phyloP scores from a whole-genome alignment of 352 stramenopile species.

The Thalassiosira hispida region DNA sequence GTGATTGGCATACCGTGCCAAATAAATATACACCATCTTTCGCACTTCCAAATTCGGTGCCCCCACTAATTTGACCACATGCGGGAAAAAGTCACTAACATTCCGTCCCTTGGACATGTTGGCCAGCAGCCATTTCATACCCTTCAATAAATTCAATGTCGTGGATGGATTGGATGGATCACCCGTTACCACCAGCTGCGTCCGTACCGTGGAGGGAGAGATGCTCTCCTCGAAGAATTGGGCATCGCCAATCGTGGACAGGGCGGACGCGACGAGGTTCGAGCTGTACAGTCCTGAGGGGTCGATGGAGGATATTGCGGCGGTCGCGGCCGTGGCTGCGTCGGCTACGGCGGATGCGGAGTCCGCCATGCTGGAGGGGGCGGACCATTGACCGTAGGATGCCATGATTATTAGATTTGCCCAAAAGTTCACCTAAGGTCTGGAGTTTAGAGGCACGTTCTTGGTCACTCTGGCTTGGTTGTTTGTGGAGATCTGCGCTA shows the following conservation, averaged over 20 bases:
- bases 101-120: conserved; percentile 97
- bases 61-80: conserved; percentile 94
- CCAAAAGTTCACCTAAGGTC: too few relatives aligned
- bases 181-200: conserved; percentile 57
- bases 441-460: too few relatives aligned
- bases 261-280: conserved; percentile 51
- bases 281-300: conserved; percentile 25
- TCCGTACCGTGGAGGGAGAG: conserved; percentile 83
- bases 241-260: conserved; percentile 87
- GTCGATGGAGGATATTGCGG: conserved; percentile 24
- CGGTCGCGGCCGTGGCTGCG: conserved; percentile 9
- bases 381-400: conserved; percentile 15
- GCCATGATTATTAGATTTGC: too few relatives aligned
- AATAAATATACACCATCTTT: conserved; percentile 99
- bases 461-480: too few relatives aligned
- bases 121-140: conserved; percentile 98
- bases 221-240: conserved; percentile 98
- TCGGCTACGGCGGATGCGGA: conserved; percentile 9
- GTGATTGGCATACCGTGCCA: conserved; percentile 97
- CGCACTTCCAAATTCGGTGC: conserved; percentile 96
- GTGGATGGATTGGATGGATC: conserved; percentile 85
- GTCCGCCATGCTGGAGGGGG: background rate
- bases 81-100: conserved; percentile 96
- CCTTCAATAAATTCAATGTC: conserved; percentile 92
- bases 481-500: too few relatives aligned